Evolutionary conservation across 176 grass and related monocot genomes (phyloP).

Genomic region (Triticum monococcum): DNA sequence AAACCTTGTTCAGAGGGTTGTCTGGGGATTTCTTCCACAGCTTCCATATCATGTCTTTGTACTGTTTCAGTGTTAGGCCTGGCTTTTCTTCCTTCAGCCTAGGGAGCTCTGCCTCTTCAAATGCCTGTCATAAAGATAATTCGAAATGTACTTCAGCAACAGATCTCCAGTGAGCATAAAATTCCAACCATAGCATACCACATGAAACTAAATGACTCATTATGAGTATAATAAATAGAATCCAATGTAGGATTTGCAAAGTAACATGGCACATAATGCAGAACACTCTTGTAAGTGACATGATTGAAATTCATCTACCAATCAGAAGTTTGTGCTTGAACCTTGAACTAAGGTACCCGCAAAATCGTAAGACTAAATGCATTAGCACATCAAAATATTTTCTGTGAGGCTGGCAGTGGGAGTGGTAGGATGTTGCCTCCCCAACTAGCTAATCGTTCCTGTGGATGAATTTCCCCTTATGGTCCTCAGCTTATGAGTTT

Average conservation of each 20-base stretch:
- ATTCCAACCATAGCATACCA: background rate
- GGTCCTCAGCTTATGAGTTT: background rate
- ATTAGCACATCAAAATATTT: background rate
- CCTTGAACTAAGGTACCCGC: background rate
- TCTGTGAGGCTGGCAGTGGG: background rate
- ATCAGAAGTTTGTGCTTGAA: background rate
- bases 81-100: conserved; percentile 99
- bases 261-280: background rate
- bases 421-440: background rate
- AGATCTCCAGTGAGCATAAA: background rate
- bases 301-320: background rate
- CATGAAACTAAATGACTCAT: background rate
- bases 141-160: background rate
- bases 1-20: conserved; percentile 97
- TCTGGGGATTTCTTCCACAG: conserved; percentile 99
- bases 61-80: conserved; percentile 80
- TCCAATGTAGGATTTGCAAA: background rate
- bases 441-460: background rate
- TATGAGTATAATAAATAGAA: background rate
- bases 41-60: conserved; percentile 99
- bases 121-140: conserved; percentile 50
- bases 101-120: conserved; percentile 93
- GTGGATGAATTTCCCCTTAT: background rate
- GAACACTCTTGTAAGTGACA: background rate
- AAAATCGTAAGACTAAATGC: background rate